A percentile compares a stretch with the other conserved stretches of the same genome.
Evolutionary conservation across 2,329 filamentous ascomycete species (phyloP).

Genomic region (Plectosphaerella plurivora): DNA sequence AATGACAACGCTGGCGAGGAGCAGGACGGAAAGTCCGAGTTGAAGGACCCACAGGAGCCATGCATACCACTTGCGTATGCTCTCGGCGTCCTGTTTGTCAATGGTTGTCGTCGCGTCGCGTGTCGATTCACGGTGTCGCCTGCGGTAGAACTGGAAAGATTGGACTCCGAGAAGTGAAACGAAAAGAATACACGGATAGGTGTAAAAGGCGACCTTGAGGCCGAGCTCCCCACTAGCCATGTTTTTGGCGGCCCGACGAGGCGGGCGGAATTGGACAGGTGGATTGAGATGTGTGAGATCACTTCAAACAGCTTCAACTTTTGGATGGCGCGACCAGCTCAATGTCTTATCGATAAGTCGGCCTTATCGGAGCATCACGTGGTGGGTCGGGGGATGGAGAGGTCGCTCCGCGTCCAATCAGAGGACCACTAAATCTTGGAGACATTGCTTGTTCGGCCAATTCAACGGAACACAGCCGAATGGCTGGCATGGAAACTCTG

Average conservation of each 20-base stretch:
- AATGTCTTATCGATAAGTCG: too few relatives aligned
- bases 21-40: constrained; percentile 21
- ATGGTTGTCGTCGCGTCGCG: constrained; percentile 18
- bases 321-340: too few relatives aligned
- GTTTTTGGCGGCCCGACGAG: background rate
- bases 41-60: constrained; percentile 30
- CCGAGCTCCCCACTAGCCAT: constrained; percentile 30
- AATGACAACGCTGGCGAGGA: constrained; percentile 28
- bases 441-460: too few relatives aligned
- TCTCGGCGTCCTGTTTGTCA: constrained; percentile 20
- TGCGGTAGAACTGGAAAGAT: constrained; percentile 29
- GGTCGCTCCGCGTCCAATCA: too few relatives aligned
- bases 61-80: constrained; percentile 22
- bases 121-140: constrained; percentile 20
- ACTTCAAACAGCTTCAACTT: too few relatives aligned
- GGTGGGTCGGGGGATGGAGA: too few relatives aligned
- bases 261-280: too few relatives aligned
- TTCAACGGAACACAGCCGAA: background rate
- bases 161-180: constrained; percentile 28
- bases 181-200: constrained; percentile 34
- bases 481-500: background rate
- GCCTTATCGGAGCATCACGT: too few relatives aligned
- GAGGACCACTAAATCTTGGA: too few relatives aligned
- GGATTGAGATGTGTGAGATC: too few relatives aligned
- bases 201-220: constrained; percentile 33